phyloP scores from a whole-genome alignment of 306 rosid species.

The Parietaria judaica region DNA sequence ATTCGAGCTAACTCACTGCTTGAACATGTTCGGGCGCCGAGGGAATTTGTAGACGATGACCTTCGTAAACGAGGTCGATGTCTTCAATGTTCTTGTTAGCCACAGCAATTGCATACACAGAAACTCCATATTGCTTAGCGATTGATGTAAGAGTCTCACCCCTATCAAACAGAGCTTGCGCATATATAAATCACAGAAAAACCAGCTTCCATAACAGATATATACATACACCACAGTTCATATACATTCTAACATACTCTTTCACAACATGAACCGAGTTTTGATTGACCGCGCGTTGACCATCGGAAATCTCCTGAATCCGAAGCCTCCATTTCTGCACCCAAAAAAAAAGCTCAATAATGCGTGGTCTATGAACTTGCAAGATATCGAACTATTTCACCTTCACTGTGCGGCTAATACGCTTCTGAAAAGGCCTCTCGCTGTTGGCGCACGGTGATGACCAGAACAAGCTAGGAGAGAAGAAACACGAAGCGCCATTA shows the following conservation, averaged over 20 bases:
- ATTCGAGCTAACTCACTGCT: slow-evolving; percentile 3
- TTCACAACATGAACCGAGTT: slow-evolving; percentile 22
- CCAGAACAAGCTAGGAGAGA: not conserved
- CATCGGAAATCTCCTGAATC: slow-evolving; percentile 16
- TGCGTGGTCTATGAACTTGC: not conserved
- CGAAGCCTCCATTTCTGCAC: slow-evolving; percentile 36
- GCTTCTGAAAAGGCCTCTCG: not conserved
- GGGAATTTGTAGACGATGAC: slow-evolving; percentile 23
- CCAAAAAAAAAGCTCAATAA: not conserved
- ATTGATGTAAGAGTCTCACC: slow-evolving; percentile 23
- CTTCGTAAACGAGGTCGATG: slow-evolving; percentile 15
- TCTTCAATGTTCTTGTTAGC: slow-evolving; percentile 20
- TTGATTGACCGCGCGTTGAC: slow-evolving; percentile 20
- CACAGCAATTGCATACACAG: slow-evolving; percentile 15
- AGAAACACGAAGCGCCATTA: not conserved
- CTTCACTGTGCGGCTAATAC: slow-evolving; percentile 5
- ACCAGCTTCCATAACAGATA: not conserved
- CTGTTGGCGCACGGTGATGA: slow-evolving; percentile 3
- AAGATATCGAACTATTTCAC: not conserved
- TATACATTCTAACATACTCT: slow-evolving; percentile 11
- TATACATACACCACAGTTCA: not conserved
- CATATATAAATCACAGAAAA: not conserved
- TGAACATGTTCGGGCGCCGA: slow-evolving; percentile 10
- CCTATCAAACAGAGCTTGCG: slow-evolving; percentile 18
- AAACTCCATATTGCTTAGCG: slow-evolving; percentile 20